phyloP scores from a whole-genome alignment of 495 filamentous ascomycete genomes.

The Neurospora sp. region DNA sequence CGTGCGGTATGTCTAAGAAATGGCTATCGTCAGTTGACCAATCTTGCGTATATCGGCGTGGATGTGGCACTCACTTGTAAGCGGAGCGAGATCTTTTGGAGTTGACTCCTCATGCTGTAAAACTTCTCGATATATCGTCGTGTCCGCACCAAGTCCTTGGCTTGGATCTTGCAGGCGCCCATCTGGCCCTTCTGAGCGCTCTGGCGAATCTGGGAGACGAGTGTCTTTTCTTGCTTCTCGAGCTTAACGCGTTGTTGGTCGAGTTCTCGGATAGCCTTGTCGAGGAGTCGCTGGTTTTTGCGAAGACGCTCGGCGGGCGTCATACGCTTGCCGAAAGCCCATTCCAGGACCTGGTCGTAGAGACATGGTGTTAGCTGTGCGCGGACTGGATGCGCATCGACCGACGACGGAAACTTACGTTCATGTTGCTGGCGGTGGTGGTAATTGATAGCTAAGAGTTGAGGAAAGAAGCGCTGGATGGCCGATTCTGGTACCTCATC shows the following conservation, averaged over 20 bases:
- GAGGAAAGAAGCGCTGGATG: neutral
- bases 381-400: neutral
- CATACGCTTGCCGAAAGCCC: constrained; percentile 98
- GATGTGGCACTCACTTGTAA: constrained; percentile 59
- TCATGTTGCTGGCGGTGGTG: constrained; percentile 15
- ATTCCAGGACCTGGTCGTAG: constrained; percentile 70
- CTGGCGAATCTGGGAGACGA: constrained; percentile 91
- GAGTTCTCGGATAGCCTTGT: constrained; percentile 92
- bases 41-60: neutral
- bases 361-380: neutral
- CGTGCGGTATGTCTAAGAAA: constrained; percentile 74
- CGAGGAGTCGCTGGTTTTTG: constrained; percentile 92
- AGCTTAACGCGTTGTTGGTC: constrained; percentile 90
- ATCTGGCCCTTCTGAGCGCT: constrained; percentile 96
- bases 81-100: constrained; percentile 88
- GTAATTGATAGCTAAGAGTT: neutral
- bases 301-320: constrained; percentile 91
- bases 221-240: constrained; percentile 96
- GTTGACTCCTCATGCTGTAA: constrained; percentile 92
- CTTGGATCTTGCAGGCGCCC: constrained; percentile 92
- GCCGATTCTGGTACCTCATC: neutral
- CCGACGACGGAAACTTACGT: constrained; percentile 16
- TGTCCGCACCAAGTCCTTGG: constrained; percentile 91
- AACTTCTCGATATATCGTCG: constrained; percentile 95
- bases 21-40: constrained; percentile 4